Evolutionary conservation across 2,329 filamentous ascomycete genomes (phyloP).

Genomic region (Alternaria viburni): DNA sequence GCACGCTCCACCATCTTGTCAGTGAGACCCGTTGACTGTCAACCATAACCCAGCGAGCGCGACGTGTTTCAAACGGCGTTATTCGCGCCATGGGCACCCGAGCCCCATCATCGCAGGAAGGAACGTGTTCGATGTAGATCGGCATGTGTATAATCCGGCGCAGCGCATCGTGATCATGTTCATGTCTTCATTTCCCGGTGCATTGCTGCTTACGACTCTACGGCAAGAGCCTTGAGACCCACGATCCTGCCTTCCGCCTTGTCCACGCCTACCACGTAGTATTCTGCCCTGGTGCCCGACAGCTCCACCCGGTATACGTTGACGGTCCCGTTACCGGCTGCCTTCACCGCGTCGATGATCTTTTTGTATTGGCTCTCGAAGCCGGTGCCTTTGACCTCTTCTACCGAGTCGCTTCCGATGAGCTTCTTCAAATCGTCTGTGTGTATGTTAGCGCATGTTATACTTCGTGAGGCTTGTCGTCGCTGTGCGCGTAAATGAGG

Average conservation of each 20-base stretch:
- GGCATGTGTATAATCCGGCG: not conserved
- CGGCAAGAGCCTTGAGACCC: constrained; percentile 76
- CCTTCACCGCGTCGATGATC: constrained; percentile 71
- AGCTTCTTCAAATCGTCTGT: constrained; percentile 73
- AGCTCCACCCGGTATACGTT: constrained; percentile 75
- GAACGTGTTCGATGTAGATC: not conserved
- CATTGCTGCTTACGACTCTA: constrained; percentile 61
- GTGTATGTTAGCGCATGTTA: constrained; percentile 11
- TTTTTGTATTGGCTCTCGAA: constrained; percentile 78
- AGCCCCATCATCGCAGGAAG: not conserved
- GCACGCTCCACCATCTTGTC: constrained; percentile 4
- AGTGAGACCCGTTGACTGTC: constrained; percentile 1
- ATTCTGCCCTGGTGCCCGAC: constrained; percentile 71
- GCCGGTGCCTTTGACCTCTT: constrained; percentile 70
- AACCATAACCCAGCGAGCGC: constrained; percentile 3
- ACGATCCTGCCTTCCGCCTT: constrained; percentile 68
- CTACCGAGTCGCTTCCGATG: constrained; percentile 66
- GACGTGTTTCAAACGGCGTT: constrained; percentile 10
- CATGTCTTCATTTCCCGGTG: not conserved
- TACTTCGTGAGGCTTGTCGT: not conserved
- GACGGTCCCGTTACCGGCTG: constrained; percentile 71
- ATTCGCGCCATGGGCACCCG: constrained; percentile 5
- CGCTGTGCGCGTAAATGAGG: not conserved
- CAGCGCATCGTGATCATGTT: not conserved
- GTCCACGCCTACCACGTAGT: constrained; percentile 76